Evolutionary conservation across 1,284 basidiomycete genomes (phyloP), one percentile per base, ranked within the genome.

Genomic region (Irpex sp.): DNA sequence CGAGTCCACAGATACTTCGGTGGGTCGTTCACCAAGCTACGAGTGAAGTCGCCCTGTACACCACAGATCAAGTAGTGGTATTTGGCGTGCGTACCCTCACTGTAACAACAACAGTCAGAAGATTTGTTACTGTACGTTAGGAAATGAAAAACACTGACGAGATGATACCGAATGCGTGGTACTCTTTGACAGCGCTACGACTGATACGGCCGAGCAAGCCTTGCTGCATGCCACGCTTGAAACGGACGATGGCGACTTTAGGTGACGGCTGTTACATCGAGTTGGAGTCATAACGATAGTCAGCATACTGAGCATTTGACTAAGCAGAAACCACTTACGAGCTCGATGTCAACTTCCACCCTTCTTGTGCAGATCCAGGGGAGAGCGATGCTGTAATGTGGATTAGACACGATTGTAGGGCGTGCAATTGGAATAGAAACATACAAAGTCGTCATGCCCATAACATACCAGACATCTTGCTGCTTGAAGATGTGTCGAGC

Each of bases 1-100:
- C 89, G 84, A 9, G 89, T 91, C 88, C 89, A 91, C 52, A 91
- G 73, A 13, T 79, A 82, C 67, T 77, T 82, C 11, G 89, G 89
- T 55, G 88, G 87, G 68, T 90, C 79, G 65, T 83, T 81, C 66
- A 91, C 88, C 31, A 91, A 83, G 62, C 85, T 82, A 61, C 80
- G 81, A 21, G 89, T 92, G 73, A 91, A 92, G 71, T 91, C 89
- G 63, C 86, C 88, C 79, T 91, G 89, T 56, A 91, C 89, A 74
- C 89, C 90, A 68, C 85, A 87, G 65, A 92, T 87, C 80, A 92
- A 76, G 75, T 89, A 92, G 74, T 92, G 90, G 68, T 87, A 85
- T 68, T 88, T 84, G 9, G 89, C 82, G 64, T 89, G 81, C 4
- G 78, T 81, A 26, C 88, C 87, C 73, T 90, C 89, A 34, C 88